Conservation (phyloP, 176 grass and related monocot species). For the Elymus sibiricus region DNA sequence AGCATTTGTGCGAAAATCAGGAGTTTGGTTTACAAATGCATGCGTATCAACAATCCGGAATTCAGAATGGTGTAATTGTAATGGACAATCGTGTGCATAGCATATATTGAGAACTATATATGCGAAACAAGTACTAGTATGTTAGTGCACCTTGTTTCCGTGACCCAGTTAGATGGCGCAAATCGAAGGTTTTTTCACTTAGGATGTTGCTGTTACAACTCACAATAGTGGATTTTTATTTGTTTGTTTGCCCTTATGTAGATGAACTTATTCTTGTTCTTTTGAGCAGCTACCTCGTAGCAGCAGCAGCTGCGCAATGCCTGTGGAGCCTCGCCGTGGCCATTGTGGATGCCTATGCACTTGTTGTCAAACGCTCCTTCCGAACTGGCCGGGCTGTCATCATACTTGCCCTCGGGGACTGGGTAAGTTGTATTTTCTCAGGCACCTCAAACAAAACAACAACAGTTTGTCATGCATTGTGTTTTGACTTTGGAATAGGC, state of each 20-base stretch:
- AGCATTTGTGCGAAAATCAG: too few species aligned
- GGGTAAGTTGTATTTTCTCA: conserved; percentile 37
- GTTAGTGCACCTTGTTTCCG: too few species aligned
- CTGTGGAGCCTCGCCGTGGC: conserved; percentile 63
- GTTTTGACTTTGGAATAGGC: background rate
- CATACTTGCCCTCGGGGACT: conserved; percentile 76
- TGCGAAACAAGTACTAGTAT: too few species aligned
- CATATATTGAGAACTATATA: too few species aligned
- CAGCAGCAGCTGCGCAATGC: conserved; percentile 14
- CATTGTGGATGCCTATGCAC: conserved; percentile 68
- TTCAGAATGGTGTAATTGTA: too few species aligned
- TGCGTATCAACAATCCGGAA: too few species aligned
- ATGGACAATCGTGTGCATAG: too few species aligned
- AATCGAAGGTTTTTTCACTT: too few species aligned
- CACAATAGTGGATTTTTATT: too few species aligned
- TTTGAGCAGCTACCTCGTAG: conserved; percentile 68
- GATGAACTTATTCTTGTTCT: conserved; percentile 8
- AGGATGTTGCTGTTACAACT: too few species aligned
- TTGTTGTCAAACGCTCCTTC: conserved; percentile 71
- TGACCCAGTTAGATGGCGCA: too few species aligned
- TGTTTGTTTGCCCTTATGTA: background rate
- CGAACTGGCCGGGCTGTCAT: conserved; percentile 35
- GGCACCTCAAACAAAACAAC: background rate
- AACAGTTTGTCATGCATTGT: background rate
- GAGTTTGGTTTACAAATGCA: too few species aligned